Evolutionary conservation across 1,284 basidiomycete genomes (phyloP), one percentile per base, ranked within the genome.

Genomic region (Papiliotrema fonsecae): DNA sequence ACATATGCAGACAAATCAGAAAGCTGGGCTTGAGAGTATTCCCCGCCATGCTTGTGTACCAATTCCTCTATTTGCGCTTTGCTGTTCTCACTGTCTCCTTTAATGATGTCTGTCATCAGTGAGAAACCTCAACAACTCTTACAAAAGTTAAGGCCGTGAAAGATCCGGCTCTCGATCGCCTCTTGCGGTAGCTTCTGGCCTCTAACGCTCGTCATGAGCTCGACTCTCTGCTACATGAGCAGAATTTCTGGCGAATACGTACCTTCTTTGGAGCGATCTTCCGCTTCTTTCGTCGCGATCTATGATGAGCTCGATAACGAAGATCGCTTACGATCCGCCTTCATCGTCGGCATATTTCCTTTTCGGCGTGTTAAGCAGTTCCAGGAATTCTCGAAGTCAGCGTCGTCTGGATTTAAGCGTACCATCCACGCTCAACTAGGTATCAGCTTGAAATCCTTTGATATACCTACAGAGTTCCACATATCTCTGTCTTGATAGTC

Each of bases 71-170:
- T 58, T 1, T 69, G 65, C 5, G 52, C 32, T 59, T 65, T 70
- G 31, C 45, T 56, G 40, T 55, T 55, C 41, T 49, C 49, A 16
- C 53, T 49, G 27, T 37, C 61, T 30, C 89, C 86, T 6, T 86
- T 83, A 36, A 84, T 78, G 6, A 92, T 84, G 65, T 86, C 69
- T 70, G 35, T 5, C 6, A 26, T 40, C 24, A 18, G 28, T 9
- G n/a, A 13, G n/a, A 22, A 9, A 22, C 25, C 14, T 26, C 21
- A 19, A 32, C 5, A 36, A 24, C 6, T 76, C 85, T 62, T 49
- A 91, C 90, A 83, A 65, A 94, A 93, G 35, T 79, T 85, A 69
- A 84, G 76, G 21, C 79, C 84, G 10, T 81, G 75, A 58, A 96
- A 90, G 16, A 93, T 69, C 34, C 81, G 69, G 10, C 79, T 81